A percentile compares a stretch with the other conserved stretches of the same genome.
Conservation (phyloP, 2,329 filamentous ascomycete genomes). For the Penicillium sp. region DNA sequence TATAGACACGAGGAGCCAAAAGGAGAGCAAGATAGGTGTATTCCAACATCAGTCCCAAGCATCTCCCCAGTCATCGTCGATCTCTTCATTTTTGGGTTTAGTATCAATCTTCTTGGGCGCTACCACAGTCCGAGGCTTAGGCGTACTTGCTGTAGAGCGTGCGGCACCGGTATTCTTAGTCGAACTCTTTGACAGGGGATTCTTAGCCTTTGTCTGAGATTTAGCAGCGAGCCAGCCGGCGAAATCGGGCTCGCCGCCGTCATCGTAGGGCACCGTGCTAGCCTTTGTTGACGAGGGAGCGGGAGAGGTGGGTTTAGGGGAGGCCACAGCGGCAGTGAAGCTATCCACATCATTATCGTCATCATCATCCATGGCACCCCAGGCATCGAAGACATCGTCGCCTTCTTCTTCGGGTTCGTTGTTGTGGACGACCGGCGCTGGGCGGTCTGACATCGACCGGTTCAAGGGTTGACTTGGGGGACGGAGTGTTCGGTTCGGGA, state of each 20-base stretch:
- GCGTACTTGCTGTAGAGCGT: slow-evolving; percentile 39
- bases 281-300: slow-evolving; percentile 29
- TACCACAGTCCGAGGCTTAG: slow-evolving; percentile 48
- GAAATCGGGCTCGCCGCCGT: slow-evolving; percentile 88
- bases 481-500: slow-evolving; percentile 24
- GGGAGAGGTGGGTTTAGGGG: slow-evolving; percentile 26
- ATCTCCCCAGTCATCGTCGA: slow-evolving; percentile 49
- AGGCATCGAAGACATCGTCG: slow-evolving; percentile 66
- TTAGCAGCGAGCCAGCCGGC: slow-evolving; percentile 92
- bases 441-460: slow-evolving; percentile 43
- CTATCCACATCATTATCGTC: slow-evolving; percentile 47
- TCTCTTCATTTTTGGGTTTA: slow-evolving; percentile 51
- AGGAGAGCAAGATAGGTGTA: not conserved
- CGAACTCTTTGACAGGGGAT: slow-evolving; percentile 78
- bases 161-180: slow-evolving; percentile 52
- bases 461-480: slow-evolving; percentile 30
- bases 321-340: slow-evolving; percentile 33
- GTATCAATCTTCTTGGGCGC: slow-evolving; percentile 65
- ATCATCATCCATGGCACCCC: slow-evolving; percentile 64
- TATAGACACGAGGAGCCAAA: not conserved
- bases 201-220: slow-evolving; percentile 66
- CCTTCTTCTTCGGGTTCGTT: slow-evolving; percentile 47
- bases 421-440: slow-evolving; percentile 45
- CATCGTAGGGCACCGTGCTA: slow-evolving; percentile 62
- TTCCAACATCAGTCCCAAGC: slow-evolving; percentile 44